Evolutionary conservation across 2,329 filamentous ascomycete species (phyloP).

Genomic region (Exophiala alcalophila): DNA sequence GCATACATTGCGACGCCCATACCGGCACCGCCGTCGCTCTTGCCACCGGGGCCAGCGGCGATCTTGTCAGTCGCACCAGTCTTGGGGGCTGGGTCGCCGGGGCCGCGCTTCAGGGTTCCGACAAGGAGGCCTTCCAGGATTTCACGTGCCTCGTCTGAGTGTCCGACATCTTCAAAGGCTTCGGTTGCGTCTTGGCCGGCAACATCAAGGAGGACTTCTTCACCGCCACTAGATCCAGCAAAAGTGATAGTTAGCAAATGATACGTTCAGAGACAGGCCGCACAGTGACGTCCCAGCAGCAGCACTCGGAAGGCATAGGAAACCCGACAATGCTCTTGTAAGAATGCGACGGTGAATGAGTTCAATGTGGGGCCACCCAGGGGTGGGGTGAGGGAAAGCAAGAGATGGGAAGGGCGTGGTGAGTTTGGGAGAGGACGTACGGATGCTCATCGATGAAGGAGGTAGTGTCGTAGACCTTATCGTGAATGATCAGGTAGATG

Average conservation of each 20-base stretch:
- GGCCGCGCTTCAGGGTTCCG: slow-evolving; percentile 75
- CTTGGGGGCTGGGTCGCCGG: slow-evolving; percentile 77
- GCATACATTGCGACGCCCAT: slow-evolving; percentile 79
- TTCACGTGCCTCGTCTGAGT: slow-evolving; percentile 97
- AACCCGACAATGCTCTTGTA: no score
- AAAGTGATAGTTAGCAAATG: not conserved
- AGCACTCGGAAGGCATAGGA: not conserved
- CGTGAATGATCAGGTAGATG: slow-evolving; percentile 85
- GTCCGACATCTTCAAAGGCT: slow-evolving; percentile 98
- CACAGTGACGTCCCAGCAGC: no score
- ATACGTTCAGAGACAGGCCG: no score
- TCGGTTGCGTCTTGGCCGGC: slow-evolving; percentile 94
- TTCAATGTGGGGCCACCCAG: slow-evolving; percentile 20
- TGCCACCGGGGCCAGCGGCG: slow-evolving; percentile 34
- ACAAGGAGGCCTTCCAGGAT: slow-evolving; percentile 75
- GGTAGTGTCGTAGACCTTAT: slow-evolving; percentile 89
- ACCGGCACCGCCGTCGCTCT: slow-evolving; percentile 50
- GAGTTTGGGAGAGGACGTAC: slow-evolving; percentile 48
- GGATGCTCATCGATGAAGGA: slow-evolving; percentile 97
- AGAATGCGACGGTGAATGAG: no score
- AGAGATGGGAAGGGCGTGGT: slow-evolving; percentile 5
- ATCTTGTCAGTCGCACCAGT: slow-evolving; percentile 51
- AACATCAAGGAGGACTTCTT: slow-evolving; percentile 96
- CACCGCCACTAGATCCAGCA: slow-evolving; percentile 69
- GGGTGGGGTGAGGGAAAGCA: no score